phyloP scores from a whole-genome alignment of 2,329 filamentous ascomycete genomes.

The Aspergillus sp. region DNA sequence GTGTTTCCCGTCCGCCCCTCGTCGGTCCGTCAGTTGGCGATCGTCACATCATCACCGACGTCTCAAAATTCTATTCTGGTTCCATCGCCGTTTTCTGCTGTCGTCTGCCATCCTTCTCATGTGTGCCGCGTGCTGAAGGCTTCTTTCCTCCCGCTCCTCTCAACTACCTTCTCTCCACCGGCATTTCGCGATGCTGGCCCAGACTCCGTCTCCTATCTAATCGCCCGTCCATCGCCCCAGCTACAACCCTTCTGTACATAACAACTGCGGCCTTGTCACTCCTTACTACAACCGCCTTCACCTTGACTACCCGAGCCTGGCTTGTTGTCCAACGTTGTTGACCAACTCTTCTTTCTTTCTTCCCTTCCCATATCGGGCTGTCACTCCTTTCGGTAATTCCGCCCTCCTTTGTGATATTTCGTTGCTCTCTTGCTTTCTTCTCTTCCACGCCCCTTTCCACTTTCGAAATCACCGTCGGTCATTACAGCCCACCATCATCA shows the following conservation, averaged over 20 bases:
- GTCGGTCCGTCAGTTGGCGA: constrained; percentile 15
- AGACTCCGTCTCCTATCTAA: constrained; percentile 12
- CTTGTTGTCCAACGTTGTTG: constrained; percentile 15
- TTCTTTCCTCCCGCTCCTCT: constrained; percentile 1
- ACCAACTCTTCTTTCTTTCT: constrained; percentile 8
- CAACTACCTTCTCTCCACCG: background rate
- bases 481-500: constrained; percentile 6
- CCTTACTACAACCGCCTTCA: constrained; percentile 16
- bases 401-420: constrained; percentile 9
- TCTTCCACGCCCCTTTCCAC: background rate
- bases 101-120: background rate
- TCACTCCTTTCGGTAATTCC: constrained; percentile 22
- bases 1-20: constrained; percentile 11
- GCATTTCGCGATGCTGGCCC: background rate
- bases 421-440: background rate
- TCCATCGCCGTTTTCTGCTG: constrained; percentile 4
- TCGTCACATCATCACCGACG: constrained; percentile 20
- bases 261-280: constrained; percentile 10
- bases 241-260: constrained; percentile 4
- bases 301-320: constrained; percentile 12
- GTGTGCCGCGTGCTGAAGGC: background rate
- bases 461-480: constrained; percentile 2
- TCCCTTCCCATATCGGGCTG: constrained; percentile 13
- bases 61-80: constrained; percentile 13
- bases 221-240: background rate